Evolutionary conservation across 352 stramenopile species (phyloP), one percentile per base, ranked within the genome.

Genomic region (Blastocystis sp.): DNA sequence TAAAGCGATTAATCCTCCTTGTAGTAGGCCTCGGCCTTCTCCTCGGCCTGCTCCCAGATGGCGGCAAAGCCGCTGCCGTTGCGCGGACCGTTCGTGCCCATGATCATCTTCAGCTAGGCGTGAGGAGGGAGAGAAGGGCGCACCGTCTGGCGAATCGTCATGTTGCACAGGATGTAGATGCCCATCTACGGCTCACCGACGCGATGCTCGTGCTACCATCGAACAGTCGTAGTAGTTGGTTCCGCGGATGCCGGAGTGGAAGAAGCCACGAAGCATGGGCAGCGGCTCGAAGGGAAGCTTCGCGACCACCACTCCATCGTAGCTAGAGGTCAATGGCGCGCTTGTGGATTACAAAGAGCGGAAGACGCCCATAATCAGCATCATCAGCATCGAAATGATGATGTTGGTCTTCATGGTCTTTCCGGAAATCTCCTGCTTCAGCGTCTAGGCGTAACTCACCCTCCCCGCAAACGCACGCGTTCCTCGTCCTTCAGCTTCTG

Each of bases 401-500:
- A 88, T 68, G 66, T 74, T 88, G 11, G 43, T 48, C 34, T 57
- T 65, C 48, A 71, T 76, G 10, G 64, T 52, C 78, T 77, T 88
- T 79, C 64, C 64, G 21, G 43, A 52, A 14, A 88, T 63, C 11
- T 88, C 38, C 21, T 71, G 60, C 57, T 88, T 88, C 57, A 88
- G 43, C 14, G 48, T 43, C 64, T 88, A 88, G 19, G 4, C 40
- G 48, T 48, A 28, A 76, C 11, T 40, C 3, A 76, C 3, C 45
- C 59, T 10, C 28, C 17, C 6, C 24, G 19, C 1, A 64, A 78
- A 76, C 62, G 40, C 54, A 88, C 78, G 1, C n/a, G 42, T 78
- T 79, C 64, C 48, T 88, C 78, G 10, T 88, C 78, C 54, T 88
- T 88, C 78, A 88, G 45, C 61, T 78, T 88, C 68, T 88, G 78